These are phyloP conservation scores for Isabelozyma pseudorhagii DNA, from an alignment of 805 yeast genomes.

Conservation along the genomic window DNA sequence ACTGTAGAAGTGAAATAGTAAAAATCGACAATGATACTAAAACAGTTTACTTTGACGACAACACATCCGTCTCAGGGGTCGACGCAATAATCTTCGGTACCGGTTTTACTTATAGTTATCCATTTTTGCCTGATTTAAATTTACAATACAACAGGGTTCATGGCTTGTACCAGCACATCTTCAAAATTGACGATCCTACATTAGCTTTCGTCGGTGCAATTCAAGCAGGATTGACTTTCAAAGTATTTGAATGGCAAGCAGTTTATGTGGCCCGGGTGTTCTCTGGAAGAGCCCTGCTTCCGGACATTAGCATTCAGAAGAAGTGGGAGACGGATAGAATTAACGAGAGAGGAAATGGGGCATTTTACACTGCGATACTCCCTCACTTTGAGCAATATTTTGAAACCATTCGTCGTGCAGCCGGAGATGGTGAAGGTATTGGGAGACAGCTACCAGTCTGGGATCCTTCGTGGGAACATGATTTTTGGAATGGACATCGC, in stretches of 20 bases:
- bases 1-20: constrained; percentile 5
- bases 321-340: constrained; percentile 27
- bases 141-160: constrained; percentile 25
- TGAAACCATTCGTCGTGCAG: constrained; percentile 14
- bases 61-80: constrained; percentile 9
- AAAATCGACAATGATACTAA: constrained; percentile 6
- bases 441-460: constrained; percentile 19
- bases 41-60: constrained; percentile 19
- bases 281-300: constrained; percentile 26
- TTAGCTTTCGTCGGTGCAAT: constrained; percentile 35
- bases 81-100: constrained; percentile 22
- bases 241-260: constrained; percentile 42
- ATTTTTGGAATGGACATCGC: constrained; percentile 15
- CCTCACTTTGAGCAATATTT: constrained; percentile 20
- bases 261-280: constrained; percentile 29
- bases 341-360: constrained; percentile 19
- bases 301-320: constrained; percentile 22
- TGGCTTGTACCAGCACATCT: constrained; percentile 30
- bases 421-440: constrained; percentile 16
- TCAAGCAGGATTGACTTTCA: constrained; percentile 35
- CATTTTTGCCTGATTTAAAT: constrained; percentile 17
- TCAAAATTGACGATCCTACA: constrained; percentile 27
- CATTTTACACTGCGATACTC: constrained; percentile 10
- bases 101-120: constrained; percentile 19
- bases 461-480: constrained; percentile 16